Evolutionary conservation across 768 basidiomycete genomes (phyloP), one percentile per base, ranked within the genome.

Genomic region (Ramaria sp.): DNA sequence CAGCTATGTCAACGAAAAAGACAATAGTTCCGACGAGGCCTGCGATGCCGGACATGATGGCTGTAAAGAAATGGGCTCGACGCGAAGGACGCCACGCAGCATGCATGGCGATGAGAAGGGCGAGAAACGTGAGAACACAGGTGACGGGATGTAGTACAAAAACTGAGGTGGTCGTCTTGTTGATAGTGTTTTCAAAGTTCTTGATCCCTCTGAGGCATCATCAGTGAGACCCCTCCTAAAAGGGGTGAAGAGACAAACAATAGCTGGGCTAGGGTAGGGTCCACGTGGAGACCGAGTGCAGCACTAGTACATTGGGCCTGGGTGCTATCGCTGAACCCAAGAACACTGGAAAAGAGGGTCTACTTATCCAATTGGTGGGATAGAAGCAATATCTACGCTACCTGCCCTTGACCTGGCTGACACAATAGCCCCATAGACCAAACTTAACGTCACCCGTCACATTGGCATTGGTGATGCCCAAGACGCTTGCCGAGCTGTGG

Each of bases 361-460:
- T n/a, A n/a, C n/a, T n/a, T n/a, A n/a, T n/a, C n/a, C n/a, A n/a
- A n/a, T n/a, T n/a, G n/a, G n/a, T n/a, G n/a, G n/a, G n/a, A n/a
- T n/a, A n/a, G n/a, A n/a, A n/a, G n/a, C n/a, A n/a, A n/a, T n/a
- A 24, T 13, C 33, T 45, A 64, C 71, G 64, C n/a, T 66, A 80
- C 78, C 72, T 69, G 63, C 75, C 66, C 37, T 77, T 67, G 54
- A 77, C 63, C 17, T 70, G 71, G 31, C 76, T 75, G 39, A 75
- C 69, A 67, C 83, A 85, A 63, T 80, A 83, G 33, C 84, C 84
- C 74, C 79, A 86, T 52, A 83, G 76, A 56, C 83, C 83, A 65
- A 83, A 78, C 42, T 69, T 70, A 58, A 75, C 78, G 49, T 64
- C 64, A 20, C 65, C 73, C 30, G 60, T 66, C 42, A 70, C 74